phyloP scores from a whole-genome alignment of 192 early-diverging fungal species.

The Coemansia sp. region DNA sequence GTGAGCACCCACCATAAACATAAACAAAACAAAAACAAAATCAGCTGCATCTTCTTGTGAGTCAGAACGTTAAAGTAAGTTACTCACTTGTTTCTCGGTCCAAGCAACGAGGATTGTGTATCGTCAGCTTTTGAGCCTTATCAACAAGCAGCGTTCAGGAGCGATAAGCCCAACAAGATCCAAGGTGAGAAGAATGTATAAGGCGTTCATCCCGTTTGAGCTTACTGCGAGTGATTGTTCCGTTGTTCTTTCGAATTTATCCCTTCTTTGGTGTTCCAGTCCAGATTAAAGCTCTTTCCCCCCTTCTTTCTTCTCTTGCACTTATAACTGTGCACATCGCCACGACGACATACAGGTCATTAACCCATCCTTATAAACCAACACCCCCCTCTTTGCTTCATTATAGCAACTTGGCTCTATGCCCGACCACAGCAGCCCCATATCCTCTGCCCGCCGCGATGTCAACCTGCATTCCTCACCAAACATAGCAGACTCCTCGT shows the following conservation, averaged over 20 bases:
- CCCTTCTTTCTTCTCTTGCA: background rate
- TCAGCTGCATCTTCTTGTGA: background rate
- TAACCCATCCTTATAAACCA: background rate
- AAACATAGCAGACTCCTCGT: background rate
- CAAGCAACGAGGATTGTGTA: background rate
- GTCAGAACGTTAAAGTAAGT: background rate
- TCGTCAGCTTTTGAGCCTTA: background rate
- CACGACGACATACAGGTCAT: too few species aligned
- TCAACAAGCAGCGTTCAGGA: background rate
- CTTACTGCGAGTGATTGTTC: background rate
- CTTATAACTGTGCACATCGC: background rate
- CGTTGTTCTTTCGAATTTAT: background rate
- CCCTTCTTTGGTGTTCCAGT: background rate
- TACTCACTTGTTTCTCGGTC: background rate
- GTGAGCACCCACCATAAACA: background rate
- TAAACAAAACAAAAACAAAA: background rate
- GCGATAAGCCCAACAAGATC: background rate
- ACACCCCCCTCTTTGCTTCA: background rate
- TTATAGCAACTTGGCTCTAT: background rate
- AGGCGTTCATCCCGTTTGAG: background rate
- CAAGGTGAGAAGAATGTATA: background rate
- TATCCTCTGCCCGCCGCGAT: background rate
- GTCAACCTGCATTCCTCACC: background rate
- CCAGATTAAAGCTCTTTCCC: background rate
- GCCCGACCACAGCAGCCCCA: background rate